Evolutionary conservation across 2,329 filamentous ascomycete species (phyloP).

Genomic region (Xylariaceae sp.): DNA sequence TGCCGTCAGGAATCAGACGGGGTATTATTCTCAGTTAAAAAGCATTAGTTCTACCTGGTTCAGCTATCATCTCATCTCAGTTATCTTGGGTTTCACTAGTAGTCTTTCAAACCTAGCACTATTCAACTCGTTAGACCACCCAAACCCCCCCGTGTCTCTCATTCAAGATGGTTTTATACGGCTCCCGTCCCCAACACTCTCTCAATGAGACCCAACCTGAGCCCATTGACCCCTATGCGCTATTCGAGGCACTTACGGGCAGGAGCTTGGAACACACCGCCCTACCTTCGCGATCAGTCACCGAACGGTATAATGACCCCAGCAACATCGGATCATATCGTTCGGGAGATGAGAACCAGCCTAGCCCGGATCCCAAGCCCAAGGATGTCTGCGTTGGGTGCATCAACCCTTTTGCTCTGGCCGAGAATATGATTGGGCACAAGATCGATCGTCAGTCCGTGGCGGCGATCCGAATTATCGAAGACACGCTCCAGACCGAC

Average conservation of each 20-base stretch:
- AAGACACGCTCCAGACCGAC: conserved; percentile 53
- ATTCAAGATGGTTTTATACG: conserved; percentile 34
- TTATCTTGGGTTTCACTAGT: background rate
- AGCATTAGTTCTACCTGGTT: background rate
- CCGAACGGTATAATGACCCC: conserved; percentile 46
- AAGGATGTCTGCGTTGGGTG: conserved; percentile 49
- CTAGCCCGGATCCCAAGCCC: conserved; percentile 46
- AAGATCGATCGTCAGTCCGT: conserved; percentile 48
- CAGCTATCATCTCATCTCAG: background rate
- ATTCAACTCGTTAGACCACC: background rate
- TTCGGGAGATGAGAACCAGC: conserved; percentile 33
- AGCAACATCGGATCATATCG: conserved; percentile 37
- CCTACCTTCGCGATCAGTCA: conserved; percentile 36
- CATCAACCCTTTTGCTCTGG: conserved; percentile 54
- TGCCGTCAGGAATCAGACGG: background rate
- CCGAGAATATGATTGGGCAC: conserved; percentile 52
- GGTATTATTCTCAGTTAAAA: conserved; percentile 9
- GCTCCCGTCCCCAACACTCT: conserved; percentile 25
- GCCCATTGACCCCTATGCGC: conserved; percentile 45
- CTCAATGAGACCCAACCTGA: conserved; percentile 17
- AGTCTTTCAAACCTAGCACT: background rate
- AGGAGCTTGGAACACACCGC: conserved; percentile 41
- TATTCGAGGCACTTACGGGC: conserved; percentile 49
- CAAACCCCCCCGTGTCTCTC: background rate
- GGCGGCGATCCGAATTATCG: conserved; percentile 45